A percentile compares a stretch with the other conserved stretches of the same genome.
Evolutionary conservation across 306 rosid species (phyloP).

Genomic region (Spatholobus suberectus): DNA sequence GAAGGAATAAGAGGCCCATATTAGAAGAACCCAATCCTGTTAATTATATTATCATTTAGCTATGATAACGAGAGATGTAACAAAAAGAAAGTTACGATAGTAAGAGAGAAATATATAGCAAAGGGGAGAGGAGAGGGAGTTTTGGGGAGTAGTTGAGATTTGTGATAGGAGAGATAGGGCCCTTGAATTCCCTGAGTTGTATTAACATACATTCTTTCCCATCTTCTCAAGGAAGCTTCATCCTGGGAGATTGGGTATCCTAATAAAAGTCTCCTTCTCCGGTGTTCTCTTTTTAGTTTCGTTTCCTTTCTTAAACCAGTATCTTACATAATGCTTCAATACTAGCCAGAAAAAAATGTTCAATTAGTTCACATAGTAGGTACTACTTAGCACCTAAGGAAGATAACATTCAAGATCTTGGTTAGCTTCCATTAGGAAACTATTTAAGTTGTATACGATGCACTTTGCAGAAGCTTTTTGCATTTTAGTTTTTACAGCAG

Average conservation of each 20-base stretch:
- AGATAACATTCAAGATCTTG: constrained; percentile 19
- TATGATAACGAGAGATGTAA: not conserved
- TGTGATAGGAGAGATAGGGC: not conserved
- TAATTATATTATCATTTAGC: not conserved
- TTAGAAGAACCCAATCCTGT: not conserved
- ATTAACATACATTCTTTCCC: too few relatives aligned
- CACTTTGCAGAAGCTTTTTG: constrained; percentile 8
- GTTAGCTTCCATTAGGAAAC: constrained; percentile 14
- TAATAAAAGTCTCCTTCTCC: not conserved
- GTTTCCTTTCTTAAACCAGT: not conserved
- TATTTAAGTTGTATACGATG: not conserved
- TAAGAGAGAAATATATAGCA: not conserved
- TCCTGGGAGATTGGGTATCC: too few relatives aligned
- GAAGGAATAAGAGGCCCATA: not conserved
- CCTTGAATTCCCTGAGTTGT: not conserved
- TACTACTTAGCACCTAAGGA: constrained; percentile 14
- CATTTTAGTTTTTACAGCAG: constrained; percentile 19
- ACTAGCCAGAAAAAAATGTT: not conserved
- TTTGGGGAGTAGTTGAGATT: not conserved
- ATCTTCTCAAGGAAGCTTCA: too few relatives aligned
- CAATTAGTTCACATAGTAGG: not conserved
- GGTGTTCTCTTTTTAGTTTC: not conserved
- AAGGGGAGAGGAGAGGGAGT: not conserved
- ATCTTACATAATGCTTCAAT: not conserved
- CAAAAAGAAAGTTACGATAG: not conserved